A percentile compares a stretch with the other conserved stretches of the same genome.
phyloP scores from a whole-genome alignment of 1,139 yeast species.

The Scheffersomyces illinoinensis region DNA sequence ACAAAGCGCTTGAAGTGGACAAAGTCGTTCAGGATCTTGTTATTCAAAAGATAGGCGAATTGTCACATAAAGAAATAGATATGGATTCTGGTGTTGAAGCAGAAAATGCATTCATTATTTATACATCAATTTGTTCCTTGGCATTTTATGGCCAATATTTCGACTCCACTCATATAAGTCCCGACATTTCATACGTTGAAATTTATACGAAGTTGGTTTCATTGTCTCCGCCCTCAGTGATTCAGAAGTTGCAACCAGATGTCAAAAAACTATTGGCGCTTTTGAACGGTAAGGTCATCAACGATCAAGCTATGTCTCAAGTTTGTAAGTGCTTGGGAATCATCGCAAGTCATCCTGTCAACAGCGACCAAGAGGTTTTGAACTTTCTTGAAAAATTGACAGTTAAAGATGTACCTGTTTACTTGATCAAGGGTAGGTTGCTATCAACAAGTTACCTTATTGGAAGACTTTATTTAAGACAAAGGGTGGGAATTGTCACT shows the following conservation, averaged over 20 bases:
- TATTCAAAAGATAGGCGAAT: conserved; percentile 19
- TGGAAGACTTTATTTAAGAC: conserved; percentile 51
- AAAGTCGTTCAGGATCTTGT: conserved; percentile 47
- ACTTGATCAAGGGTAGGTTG: conserved; percentile 25
- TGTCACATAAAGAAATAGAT: conserved; percentile 15
- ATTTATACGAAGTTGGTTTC: conserved; percentile 35
- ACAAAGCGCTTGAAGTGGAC: conserved; percentile 71
- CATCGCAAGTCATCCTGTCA: conserved; percentile 48
- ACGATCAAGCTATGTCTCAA: conserved; percentile 37
- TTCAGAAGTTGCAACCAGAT: conserved; percentile 22
- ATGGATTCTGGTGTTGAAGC: conserved; percentile 14
- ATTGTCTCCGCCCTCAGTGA: conserved; percentile 31
- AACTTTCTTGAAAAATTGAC: conserved; percentile 11
- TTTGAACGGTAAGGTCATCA: conserved; percentile 22
- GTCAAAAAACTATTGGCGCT: conserved; percentile 22
- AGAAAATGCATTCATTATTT: conserved; percentile 15
- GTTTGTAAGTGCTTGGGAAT: conserved; percentile 57
- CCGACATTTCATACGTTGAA: conserved; percentile 26
- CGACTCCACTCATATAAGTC: background rate
- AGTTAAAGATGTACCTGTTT: conserved; percentile 12
- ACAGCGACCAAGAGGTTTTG: conserved; percentile 10
- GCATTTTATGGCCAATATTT: conserved; percentile 28
- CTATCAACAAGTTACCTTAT: conserved; percentile 48
- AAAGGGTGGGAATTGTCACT: conserved; percentile 26
- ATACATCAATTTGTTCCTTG: conserved; percentile 26